Percentiles rank a stretch among this genome's conserved stretches.
Conservation (phyloP, 2,329 filamentous ascomycete species). For the Colletotrichum chlorophyti region DNA sequence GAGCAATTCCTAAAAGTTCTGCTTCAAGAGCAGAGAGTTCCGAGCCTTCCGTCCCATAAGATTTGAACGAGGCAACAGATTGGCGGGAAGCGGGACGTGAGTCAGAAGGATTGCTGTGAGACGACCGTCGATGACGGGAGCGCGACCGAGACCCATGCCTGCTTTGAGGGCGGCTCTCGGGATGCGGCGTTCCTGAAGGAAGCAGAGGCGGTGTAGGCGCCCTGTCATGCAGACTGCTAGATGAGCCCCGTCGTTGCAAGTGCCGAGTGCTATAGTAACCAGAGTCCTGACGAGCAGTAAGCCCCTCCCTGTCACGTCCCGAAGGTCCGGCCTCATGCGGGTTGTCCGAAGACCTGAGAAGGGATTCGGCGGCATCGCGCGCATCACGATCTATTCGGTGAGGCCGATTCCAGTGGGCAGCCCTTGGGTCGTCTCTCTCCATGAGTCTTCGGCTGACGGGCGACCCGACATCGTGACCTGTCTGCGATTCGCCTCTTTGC, state of each 20-base stretch:
- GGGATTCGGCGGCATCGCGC: neutral
- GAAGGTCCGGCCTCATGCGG: neutral
- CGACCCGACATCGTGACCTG: neutral
- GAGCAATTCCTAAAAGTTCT: conserved; percentile 43
- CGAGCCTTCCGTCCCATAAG: conserved; percentile 33
- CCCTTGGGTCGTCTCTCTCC: conserved; percentile 9
- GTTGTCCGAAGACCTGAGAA: neutral
- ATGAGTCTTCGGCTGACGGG: neutral
- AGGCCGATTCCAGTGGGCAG: conserved; percentile 10
- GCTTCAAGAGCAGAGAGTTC: conserved; percentile 47
- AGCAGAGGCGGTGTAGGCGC: neutral
- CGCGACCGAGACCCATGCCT: neutral
- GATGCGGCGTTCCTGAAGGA: conserved; percentile 1
- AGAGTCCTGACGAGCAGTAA: neutral
- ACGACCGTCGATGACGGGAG: conserved; percentile 5
- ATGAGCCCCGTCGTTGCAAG: neutral
- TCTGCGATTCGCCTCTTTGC: conserved; percentile 6
- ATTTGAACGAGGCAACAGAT: conserved; percentile 15
- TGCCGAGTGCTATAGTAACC: conserved; percentile 7
- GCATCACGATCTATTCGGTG: conserved; percentile 7
- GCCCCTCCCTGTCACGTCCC: neutral
- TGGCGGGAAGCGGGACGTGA: conserved; percentile 25
- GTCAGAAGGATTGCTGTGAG: conserved; percentile 16
- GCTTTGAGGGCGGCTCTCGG: conserved; percentile 9
- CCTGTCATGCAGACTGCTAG: neutral